Percentiles rank a stretch among this genome's conserved stretches.
These are phyloP conservation scores for Cystofilobasidium macerans DNA, from an alignment of 768 basidiomycete genomes.

Conservation along the genomic window DNA sequence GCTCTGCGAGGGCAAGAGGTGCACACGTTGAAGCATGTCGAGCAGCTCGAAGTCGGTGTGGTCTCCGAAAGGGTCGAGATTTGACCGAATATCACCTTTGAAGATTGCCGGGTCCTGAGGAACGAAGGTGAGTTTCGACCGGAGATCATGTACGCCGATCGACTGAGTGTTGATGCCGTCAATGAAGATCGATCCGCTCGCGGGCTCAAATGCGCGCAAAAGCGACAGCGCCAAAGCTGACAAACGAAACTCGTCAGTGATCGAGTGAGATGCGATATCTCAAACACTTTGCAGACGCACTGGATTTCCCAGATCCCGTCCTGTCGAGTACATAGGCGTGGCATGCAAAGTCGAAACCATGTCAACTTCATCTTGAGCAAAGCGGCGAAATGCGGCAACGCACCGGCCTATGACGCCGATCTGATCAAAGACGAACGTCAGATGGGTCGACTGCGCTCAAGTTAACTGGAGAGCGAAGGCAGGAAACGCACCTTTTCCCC, in stretches of 20 bases:
- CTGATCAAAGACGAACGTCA: too few relatives aligned
- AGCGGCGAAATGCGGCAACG: too few relatives aligned
- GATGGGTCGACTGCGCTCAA: too few relatives aligned
- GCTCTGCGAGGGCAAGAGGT: constrained; percentile 43
- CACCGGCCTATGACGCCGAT: too few relatives aligned
- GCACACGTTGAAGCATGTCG: constrained; percentile 57
- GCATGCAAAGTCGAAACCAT: too few relatives aligned
- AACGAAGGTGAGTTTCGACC: constrained; percentile 53
- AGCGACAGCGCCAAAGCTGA: constrained; percentile 50
- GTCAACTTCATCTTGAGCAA: too few relatives aligned
- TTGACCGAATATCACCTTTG: constrained; percentile 57
- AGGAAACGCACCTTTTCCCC: constrained; percentile 61
- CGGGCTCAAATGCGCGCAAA: constrained; percentile 54
- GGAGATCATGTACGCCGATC: constrained; percentile 57
- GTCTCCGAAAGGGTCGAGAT: constrained; percentile 57
- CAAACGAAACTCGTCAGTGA: background rate
- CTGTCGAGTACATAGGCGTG: constrained; percentile 46
- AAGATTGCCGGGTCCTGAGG: constrained; percentile 55
- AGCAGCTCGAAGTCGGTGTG: constrained; percentile 53
- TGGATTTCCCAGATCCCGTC: constrained; percentile 10
- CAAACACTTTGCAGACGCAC: background rate
- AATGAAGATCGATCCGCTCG: constrained; percentile 43
- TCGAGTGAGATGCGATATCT: constrained; percentile 38
- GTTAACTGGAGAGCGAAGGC: too few relatives aligned
- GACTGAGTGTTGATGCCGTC: constrained; percentile 59